Base-by-base conservation (phyloP, 371 early-diverging fungal genomes). In the Mortierella sp. region DNA sequence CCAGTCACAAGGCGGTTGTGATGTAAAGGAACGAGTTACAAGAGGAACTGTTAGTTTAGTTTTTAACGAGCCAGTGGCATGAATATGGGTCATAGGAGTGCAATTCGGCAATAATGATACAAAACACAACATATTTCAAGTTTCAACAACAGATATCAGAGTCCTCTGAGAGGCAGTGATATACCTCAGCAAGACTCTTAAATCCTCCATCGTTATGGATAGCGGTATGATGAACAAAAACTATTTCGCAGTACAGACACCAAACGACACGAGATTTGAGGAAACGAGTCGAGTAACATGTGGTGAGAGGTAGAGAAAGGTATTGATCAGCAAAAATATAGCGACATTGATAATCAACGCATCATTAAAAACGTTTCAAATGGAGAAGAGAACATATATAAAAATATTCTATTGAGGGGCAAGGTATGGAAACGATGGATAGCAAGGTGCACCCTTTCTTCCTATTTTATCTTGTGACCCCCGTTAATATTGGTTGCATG, bases 141-240 rank as follows among this genome's bases (percentile, higher is more conserved):
- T n/a, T n/a, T n/a, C n/a, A n/a, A n/a, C n/a, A n/a, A n/a, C n/a
- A n/a, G n/a, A n/a, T n/a, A 53, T 56, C 56, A 64, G 32, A 37
- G 45, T 32, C 8, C 26, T 53, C 60, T 57, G 42, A 13, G 56
- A 23, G 19, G 19, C 22, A 64, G 29, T 2, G 28, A 34, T 60
- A 66, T 89, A 89, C 92, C 86, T 96, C 95, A 70, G 91, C 90
- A 43, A 95, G 85, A 77, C 94, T 93, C 83, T 94, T 93, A 82
- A 96, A 96, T 26, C 95, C 94, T n/a, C 94, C 94, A 64, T 90
- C 86, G 69, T 91, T 93, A 57, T 91, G 85, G 64, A 96, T 95
- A 23, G 94, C 93, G 15, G 94, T 93, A 69, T 94, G 93, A 79
- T 96, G 96, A 22, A 96, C 96, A 87, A 96, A 96, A 10, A 96